Percentiles rank a stretch among this genome's conserved stretches.
Evolutionary conservation across 1,139 yeast species (phyloP).

Genomic region (Taphrina betulina): DNA sequence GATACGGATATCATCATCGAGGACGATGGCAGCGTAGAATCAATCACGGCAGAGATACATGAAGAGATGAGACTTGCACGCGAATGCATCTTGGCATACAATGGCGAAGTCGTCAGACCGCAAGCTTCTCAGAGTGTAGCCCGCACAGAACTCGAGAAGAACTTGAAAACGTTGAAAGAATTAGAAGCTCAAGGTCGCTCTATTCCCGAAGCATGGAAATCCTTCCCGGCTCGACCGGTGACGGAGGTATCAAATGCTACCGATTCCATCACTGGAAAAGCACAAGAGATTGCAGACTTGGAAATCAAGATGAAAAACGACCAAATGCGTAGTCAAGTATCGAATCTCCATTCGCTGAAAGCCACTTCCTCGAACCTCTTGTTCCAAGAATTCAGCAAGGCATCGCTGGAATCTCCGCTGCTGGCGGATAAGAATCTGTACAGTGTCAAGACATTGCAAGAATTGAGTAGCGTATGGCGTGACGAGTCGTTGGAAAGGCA

Average conservation of each 20-base stretch:
- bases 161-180: background rate
- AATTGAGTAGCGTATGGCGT: no score
- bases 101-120: background rate
- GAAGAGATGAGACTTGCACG: background rate
- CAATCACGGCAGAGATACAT: background rate
- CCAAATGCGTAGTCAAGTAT: background rate
- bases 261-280: background rate
- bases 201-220: no score
- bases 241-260: background rate
- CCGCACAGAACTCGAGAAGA: background rate
- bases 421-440: constrained; percentile 4
- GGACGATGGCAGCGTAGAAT: no score
- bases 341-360: background rate
- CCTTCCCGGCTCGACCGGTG: background rate
- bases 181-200: background rate
- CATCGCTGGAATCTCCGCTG: constrained; percentile 8
- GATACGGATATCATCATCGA: no score
- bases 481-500: no score
- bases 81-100: background rate
- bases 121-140: background rate
- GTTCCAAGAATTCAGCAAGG: background rate
- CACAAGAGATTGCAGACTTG: background rate
- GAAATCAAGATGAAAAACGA: background rate
- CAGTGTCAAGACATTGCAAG: no score
- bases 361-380: background rate